phyloP scores from a whole-genome alignment of 108 stramenopile genomes.

The Pseudonitzschia multistriata region DNA sequence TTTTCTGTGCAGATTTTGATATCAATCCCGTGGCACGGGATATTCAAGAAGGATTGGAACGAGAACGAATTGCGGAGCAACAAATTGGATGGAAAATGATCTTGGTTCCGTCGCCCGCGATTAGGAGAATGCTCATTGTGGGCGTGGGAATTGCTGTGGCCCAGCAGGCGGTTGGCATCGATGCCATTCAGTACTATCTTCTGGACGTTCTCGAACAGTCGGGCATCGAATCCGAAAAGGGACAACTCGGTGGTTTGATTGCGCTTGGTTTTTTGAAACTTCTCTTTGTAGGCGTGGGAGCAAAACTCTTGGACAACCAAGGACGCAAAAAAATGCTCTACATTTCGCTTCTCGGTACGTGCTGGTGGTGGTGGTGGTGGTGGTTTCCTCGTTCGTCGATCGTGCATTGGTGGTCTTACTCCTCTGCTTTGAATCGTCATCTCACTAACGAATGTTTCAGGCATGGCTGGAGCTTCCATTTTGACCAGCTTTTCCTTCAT shows the following conservation, averaged over 20 bases:
- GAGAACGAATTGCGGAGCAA: conserved; percentile 64
- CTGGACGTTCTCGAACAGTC: conserved; percentile 62
- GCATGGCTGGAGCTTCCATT: conserved; percentile 46
- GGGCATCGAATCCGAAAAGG: conserved; percentile 49
- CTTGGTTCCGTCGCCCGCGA: conserved; percentile 73
- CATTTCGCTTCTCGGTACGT: conserved; percentile 38
- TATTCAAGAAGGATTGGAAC: conserved; percentile 65
- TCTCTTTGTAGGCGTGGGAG: conserved; percentile 56
- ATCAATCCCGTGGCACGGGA: conserved; percentile 55
- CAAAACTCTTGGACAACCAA: conserved; percentile 58
- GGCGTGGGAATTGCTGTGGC: conserved; percentile 78
- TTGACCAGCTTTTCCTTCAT: conserved; percentile 44
- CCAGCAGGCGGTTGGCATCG: conserved; percentile 86
- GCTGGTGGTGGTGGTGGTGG: conserved; percentile 27
- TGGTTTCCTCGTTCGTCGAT: background rate
- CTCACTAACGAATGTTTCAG: background rate
- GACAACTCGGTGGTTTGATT: conserved; percentile 46
- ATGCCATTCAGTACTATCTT: conserved; percentile 86
- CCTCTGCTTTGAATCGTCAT: background rate
- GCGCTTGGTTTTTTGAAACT: conserved; percentile 69
- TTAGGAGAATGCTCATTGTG: conserved; percentile 79
- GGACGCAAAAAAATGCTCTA: conserved; percentile 77
- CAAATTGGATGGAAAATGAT: conserved; percentile 78
- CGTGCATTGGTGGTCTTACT: background rate
- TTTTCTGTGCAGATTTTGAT: conserved; percentile 27